A percentile compares a stretch with the other conserved stretches of the same genome.
Evolutionary conservation across 2,329 filamentous ascomycete genomes (phyloP).

Genomic region (Lecanicillium sp.): DNA sequence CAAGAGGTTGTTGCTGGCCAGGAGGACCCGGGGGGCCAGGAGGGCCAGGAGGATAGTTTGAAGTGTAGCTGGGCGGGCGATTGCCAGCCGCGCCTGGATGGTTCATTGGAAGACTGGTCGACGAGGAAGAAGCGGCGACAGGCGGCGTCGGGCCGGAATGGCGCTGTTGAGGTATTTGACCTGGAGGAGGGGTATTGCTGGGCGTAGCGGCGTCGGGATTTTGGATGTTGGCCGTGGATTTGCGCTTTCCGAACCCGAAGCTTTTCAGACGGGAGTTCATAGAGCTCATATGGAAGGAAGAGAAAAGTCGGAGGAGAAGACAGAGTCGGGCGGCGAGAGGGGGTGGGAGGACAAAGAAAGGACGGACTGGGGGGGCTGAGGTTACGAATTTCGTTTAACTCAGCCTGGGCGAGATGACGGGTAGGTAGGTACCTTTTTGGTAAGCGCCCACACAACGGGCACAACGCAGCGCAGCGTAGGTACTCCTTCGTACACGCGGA

Average conservation of each 20-base stretch:
- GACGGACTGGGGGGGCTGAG: conserved; percentile 16
- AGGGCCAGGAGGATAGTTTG: conserved; percentile 42
- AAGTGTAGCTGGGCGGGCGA: conserved; percentile 56
- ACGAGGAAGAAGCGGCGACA: conserved; percentile 33
- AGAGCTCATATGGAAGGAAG: conserved; percentile 55
- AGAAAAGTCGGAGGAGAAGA: conserved; percentile 16
- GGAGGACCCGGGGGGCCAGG: conserved; percentile 19
- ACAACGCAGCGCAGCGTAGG: background rate
- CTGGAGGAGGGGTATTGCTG: conserved; percentile 27
- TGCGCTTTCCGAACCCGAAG: conserved; percentile 76
- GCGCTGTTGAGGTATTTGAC: conserved; percentile 39
- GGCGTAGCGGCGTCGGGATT: conserved; percentile 32
- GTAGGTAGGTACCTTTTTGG: conserved; percentile 4
- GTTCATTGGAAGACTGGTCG: conserved; percentile 50
- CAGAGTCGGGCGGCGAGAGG: conserved; percentile 14
- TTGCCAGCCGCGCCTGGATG: conserved; percentile 46
- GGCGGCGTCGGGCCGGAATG: conserved; percentile 21
- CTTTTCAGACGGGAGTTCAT: conserved; percentile 72
- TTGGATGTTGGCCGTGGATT: conserved; percentile 55
- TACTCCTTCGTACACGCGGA: too few relatives aligned
- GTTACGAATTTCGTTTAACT: background rate
- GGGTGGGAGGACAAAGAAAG: conserved; percentile 14
- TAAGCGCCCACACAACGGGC: background rate
- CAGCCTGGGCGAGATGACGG: conserved; percentile 5
- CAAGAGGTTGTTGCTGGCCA: conserved; percentile 22